A percentile compares a stretch with the other conserved stretches of the same genome.
Conservation (phyloP, 2,329 filamentous ascomycete genomes). For the Talaromyces verruculosus region DNA sequence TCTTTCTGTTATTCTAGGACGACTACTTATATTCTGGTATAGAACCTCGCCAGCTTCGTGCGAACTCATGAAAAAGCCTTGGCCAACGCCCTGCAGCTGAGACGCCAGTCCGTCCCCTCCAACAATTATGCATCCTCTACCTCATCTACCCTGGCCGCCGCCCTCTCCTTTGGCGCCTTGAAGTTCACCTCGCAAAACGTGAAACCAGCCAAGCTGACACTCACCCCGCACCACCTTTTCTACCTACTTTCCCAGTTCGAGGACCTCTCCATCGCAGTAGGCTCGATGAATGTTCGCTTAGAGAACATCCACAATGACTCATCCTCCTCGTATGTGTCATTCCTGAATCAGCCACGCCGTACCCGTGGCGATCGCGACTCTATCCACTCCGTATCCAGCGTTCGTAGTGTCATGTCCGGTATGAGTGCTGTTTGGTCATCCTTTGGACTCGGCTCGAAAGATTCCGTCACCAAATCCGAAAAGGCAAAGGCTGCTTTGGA, state of each 20-base stretch:
- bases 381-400: conserved; percentile 92
- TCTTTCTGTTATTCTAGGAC: not conserved
- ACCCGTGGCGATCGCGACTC: conserved; percentile 82
- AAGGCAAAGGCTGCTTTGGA: conserved; percentile 84
- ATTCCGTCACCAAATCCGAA: conserved; percentile 78
- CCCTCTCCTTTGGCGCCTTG: conserved; percentile 81
- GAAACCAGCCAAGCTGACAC: conserved; percentile 85
- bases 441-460: conserved; percentile 77
- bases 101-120: conserved; percentile 63
- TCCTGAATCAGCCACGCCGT: conserved; percentile 79
- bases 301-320: conserved; percentile 91
- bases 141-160: conserved; percentile 71
- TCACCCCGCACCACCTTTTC: conserved; percentile 95
- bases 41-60: conserved; percentile 96
- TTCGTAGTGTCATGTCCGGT: conserved; percentile 94
- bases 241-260: conserved; percentile 95
- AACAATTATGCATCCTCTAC: conserved; percentile 67
- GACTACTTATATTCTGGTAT: conserved; percentile 22
- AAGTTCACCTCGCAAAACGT: conserved; percentile 80
- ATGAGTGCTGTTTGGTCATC: conserved; percentile 93
- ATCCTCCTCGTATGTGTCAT: conserved; percentile 89
- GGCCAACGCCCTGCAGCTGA: conserved; percentile 88
- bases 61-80: conserved; percentile 96
- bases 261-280: conserved; percentile 84
- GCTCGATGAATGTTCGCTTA: conserved; percentile 91